Evolutionary conservation across 129 eudicot genomes (phyloP), one percentile per base, ranked within the genome.

Genomic region (Cynara cardunculus): DNA sequence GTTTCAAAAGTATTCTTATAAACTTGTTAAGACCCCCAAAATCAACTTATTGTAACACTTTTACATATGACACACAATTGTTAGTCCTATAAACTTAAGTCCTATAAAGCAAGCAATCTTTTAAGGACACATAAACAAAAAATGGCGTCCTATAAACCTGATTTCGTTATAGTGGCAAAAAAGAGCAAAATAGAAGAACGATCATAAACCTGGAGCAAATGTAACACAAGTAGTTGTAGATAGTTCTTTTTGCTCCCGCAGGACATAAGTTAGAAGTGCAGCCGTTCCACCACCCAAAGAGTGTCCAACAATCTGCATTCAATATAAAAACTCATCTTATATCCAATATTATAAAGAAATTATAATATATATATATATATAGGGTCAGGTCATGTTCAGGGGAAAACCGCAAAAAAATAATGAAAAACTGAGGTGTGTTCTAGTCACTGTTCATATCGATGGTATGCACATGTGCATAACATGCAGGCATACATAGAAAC

Each of bases 241-340:
- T 64, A 91, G 79, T 83, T 92, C 99, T 83, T 91, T 91, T 24
- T 84, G 89, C 81, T 96, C 99, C 46, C 98, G 89, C 82, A 96
- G 69, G 53, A 93, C 87, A 78, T 85, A 93, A 31, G 99, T 91
- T 56, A 96, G 79, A 68, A 96, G 88, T 7, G 99, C 98, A 68
- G 99, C 99, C 81, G 98, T 91, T 24, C 99, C 97, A 59, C 99
- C 99, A 80, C 99, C 99, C 83, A 96, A 84, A 65, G 99, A 96
- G 81, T 96, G 99, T 30, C 98, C 99, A 16, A 96, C 93, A 64
- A 96, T 93, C 99, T 96, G 90, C 73, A 83, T 27, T 39, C 77
- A 66, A 71, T 22, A 73, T 28, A 10, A 71, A 44, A 71, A 44
- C 56, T 14, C 49, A 68, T 64, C 27, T 24, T 25, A 82, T 41